Conservation (phyloP, 257 asterid genomes). For the Gentiana straminea region DNA sequence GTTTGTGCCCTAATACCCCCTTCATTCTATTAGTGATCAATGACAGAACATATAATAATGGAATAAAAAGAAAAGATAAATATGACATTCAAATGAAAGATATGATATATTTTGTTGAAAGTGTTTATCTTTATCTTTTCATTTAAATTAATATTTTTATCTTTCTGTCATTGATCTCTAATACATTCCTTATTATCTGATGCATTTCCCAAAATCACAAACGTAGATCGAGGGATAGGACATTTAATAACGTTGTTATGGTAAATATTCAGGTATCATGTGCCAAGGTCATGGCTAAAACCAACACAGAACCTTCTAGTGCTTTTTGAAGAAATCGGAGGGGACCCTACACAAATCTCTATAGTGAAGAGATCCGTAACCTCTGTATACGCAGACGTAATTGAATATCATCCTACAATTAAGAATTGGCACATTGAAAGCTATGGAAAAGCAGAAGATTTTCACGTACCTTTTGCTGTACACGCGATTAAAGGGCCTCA, state of each 20-base stretch:
- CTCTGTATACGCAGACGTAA: slow-evolving; percentile 69
- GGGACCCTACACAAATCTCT: slow-evolving; percentile 67
- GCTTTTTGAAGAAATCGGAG: slow-evolving; percentile 87
- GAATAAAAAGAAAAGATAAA: too few species aligned
- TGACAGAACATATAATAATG: too few species aligned
- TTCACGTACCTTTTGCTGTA: slow-evolving; percentile 57
- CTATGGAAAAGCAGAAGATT: slow-evolving; percentile 44
- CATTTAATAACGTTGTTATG: background rate
- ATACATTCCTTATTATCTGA: too few species aligned
- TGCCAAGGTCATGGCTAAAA: slow-evolving; percentile 84
- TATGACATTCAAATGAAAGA: too few species aligned
- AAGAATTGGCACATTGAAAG: slow-evolving; percentile 78
- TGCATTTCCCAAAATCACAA: too few species aligned
- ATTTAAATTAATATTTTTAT: too few species aligned
- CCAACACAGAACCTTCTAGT: slow-evolving; percentile 69
- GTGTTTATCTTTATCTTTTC: too few species aligned
- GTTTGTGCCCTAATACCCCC: background rate
- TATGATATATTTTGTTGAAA: too few species aligned
- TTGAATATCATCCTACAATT: slow-evolving; percentile 80
- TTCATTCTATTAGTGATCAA: too few species aligned
- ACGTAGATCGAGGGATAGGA: too few species aligned
- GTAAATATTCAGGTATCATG: slow-evolving; percentile 53
- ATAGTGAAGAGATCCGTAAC: slow-evolving; percentile 64
- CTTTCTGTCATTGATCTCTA: too few species aligned
- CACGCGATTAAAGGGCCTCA: slow-evolving; percentile 27